These are phyloP conservation scores for Scedosporium minutisporum DNA, from an alignment of 2,329 filamentous ascomycete genomes.

Conservation along the genomic window DNA sequence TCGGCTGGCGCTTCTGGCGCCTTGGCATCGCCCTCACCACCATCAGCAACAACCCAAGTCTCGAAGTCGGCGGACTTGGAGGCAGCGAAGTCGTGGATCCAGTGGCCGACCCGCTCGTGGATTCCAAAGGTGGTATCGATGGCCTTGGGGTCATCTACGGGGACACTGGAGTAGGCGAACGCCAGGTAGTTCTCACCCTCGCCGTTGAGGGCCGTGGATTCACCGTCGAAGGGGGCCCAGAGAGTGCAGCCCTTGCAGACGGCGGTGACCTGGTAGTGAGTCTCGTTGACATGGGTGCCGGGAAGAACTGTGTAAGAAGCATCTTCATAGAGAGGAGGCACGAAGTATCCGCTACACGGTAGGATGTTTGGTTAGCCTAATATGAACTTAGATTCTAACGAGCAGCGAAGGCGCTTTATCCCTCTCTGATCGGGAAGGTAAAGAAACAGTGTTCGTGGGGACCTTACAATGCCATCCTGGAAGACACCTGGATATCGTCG, in stretches of 20 bases:
- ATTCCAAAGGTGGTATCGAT: conserved; percentile 28
- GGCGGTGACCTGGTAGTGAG: conserved; percentile 24
- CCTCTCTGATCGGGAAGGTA: neutral
- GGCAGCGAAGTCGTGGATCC: conserved; percentile 25
- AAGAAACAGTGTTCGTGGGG: neutral
- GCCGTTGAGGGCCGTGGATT: conserved; percentile 24
- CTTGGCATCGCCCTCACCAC: neutral
- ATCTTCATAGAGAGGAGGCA: conserved; percentile 20
- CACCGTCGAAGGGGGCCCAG: conserved; percentile 24
- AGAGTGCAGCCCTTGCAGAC: conserved; percentile 29
- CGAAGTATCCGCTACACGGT: conserved; percentile 22
- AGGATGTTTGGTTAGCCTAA: neutral
- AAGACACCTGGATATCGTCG: conserved; percentile 24
- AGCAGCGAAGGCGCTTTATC: neutral
- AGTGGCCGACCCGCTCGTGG: conserved; percentile 32
- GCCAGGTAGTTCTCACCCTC: conserved; percentile 26
- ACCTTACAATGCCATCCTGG: conserved; percentile 25
- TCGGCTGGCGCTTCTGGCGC: neutral
- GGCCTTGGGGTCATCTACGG: conserved; percentile 26
- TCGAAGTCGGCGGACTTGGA: conserved; percentile 24
- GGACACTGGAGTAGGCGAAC: conserved; percentile 26
- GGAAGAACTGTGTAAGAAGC: conserved; percentile 24
- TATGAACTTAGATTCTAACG: neutral
- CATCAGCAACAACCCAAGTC: conserved; percentile 14
- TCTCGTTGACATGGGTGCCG: conserved; percentile 22